A percentile compares a stretch with the other conserved stretches of the same genome.
These are phyloP conservation scores for Pisolithus thermaeus DNA, from an alignment of 1,284 basidiomycete genomes.

Conservation along the genomic window DNA sequence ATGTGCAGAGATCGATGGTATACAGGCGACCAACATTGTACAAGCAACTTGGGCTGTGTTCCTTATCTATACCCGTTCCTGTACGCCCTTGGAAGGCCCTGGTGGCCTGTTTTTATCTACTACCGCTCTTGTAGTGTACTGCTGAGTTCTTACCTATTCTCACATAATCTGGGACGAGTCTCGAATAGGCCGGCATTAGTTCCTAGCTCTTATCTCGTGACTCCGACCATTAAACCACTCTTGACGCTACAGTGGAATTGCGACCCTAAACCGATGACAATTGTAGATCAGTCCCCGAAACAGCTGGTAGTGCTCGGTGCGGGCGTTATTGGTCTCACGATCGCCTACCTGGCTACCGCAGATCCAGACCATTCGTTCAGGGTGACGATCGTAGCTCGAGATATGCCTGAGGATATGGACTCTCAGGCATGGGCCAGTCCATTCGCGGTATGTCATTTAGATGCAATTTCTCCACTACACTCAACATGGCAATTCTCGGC, in stretches of 20 bases:
- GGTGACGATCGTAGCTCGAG: slow-evolving; percentile 59
- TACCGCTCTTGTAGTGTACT: neutral
- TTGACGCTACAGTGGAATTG: neutral
- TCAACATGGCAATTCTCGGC: neutral
- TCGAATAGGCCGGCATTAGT: no score
- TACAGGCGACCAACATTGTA: neutral
- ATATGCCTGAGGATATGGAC: slow-evolving; percentile 56
- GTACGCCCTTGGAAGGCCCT: neutral
- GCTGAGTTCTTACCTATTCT: no score
- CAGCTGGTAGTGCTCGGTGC: slow-evolving; percentile 46
- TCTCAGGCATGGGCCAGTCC: slow-evolving; percentile 62
- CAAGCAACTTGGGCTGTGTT: neutral
- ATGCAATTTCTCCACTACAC: neutral
- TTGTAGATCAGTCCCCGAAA: slow-evolving; percentile 5
- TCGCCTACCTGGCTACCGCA: slow-evolving; percentile 36
- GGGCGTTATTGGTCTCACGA: slow-evolving; percentile 44
- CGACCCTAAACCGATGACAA: slow-evolving; percentile 11
- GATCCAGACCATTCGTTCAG: slow-evolving; percentile 28
- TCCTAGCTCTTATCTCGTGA: no score
- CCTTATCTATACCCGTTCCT: neutral
- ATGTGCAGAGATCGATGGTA: neutral
- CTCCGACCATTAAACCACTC: neutral
- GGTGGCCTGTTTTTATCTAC: neutral
- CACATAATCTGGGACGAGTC: no score
- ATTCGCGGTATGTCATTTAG: slow-evolving; percentile 52